phyloP scores from a whole-genome alignment of 192 early-diverging fungal species.

The Globomyces pollinis-pini region DNA sequence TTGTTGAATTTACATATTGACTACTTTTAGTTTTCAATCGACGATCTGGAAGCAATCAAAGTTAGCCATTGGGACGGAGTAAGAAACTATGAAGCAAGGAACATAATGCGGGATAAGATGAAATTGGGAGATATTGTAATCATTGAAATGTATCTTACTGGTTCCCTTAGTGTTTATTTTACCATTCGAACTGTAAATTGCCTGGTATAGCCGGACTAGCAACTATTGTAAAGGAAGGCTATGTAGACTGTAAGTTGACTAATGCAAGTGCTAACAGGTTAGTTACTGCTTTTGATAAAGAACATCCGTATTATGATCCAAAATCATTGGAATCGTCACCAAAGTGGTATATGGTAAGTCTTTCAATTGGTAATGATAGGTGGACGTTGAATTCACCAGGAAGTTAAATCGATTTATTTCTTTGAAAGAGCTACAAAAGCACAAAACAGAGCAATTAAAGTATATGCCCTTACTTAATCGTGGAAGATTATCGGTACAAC shows the following conservation, averaged over 20 bases:
- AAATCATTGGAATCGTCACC: conserved; percentile 60
- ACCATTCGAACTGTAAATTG: conserved; percentile 77
- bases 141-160: neutral
- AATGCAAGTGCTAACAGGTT: too few relatives aligned
- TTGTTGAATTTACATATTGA: too few relatives aligned
- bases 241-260: conserved; percentile 64
- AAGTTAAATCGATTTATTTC: conserved; percentile 55
- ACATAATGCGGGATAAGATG: conserved; percentile 74
- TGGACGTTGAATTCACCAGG: conserved; percentile 61
- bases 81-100: conserved; percentile 70
- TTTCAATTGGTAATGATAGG: neutral
- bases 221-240: conserved; percentile 53
- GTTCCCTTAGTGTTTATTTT: conserved; percentile 54
- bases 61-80: conserved; percentile 68
- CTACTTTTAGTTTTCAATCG: conserved; percentile 68
- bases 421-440: conserved; percentile 59
- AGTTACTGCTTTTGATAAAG: conserved; percentile 61
- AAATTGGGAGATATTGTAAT: conserved; percentile 50
- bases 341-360: conserved; percentile 74
- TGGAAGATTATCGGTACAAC: conserved; percentile 71
- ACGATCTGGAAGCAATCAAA: conserved; percentile 45
- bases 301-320: conserved; percentile 70
- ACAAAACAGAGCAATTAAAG: conserved; percentile 35
- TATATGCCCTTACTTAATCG: conserved; percentile 64
- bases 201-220: conserved; percentile 76